phyloP scores from a whole-genome alignment of 164 flowering plant species.

The Stephania cephalantha region DNA sequence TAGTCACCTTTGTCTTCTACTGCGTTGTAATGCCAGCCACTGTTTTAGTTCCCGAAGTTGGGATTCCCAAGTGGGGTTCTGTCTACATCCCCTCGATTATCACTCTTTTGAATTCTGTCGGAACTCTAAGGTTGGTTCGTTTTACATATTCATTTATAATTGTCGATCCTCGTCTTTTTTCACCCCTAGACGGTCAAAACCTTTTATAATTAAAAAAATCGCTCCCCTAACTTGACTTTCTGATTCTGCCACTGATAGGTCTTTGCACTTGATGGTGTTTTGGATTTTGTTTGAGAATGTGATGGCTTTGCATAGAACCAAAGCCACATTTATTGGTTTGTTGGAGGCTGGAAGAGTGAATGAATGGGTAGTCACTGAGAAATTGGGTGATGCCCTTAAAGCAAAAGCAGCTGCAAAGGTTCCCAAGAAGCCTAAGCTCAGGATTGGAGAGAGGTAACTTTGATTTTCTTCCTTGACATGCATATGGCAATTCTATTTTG shows the following conservation, averaged over 20 bases:
- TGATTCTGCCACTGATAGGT: conserved; percentile 31
- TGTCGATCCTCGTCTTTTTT: background rate
- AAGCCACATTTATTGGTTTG: conserved; percentile 87
- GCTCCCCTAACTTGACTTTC: background rate
- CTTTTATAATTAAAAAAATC: too few species aligned
- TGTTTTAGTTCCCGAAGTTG: conserved; percentile 82
- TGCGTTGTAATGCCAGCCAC: conserved; percentile 87
- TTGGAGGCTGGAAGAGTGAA: conserved; percentile 84
- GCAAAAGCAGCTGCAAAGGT: conserved; percentile 33
- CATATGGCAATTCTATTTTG: background rate
- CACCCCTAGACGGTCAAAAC: background rate
- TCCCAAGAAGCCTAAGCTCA: conserved; percentile 35
- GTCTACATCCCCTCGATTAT: conserved; percentile 90
- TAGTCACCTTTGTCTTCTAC: conserved; percentile 83
- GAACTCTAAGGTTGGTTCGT: conserved; percentile 74
- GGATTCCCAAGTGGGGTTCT: conserved; percentile 93
- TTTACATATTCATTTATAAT: background rate
- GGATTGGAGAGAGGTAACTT: conserved; percentile 58
- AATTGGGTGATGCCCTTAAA: conserved; percentile 75
- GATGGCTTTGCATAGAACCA: conserved; percentile 93
- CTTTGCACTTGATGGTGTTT: conserved; percentile 81
- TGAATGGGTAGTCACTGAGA: conserved; percentile 99
- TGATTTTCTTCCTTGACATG: background rate
- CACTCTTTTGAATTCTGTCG: conserved; percentile 87
- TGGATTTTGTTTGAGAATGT: conserved; percentile 99